Base-by-base conservation (phyloP, 2,329 filamentous ascomycete species). In the Lachnellula subtilissima region DNA sequence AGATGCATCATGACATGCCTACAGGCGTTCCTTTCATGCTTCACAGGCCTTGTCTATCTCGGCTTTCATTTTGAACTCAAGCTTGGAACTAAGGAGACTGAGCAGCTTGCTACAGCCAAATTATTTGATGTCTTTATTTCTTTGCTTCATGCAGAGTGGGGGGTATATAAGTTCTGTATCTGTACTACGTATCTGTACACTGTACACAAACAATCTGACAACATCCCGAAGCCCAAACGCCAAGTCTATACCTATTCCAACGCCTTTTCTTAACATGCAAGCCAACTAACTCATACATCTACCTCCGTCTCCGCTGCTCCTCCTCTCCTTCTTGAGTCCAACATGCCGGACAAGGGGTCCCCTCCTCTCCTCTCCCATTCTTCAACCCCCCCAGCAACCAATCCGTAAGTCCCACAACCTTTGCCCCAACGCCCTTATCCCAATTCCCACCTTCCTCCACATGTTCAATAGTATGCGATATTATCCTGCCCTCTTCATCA, bases 381-480 rank as follows among this genome's bases (percentile, higher is more conserved):
- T 79, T 81, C 63, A 92, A 87, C 50, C 88, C 88, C 2, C 92
- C 91, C 40, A 97, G 78, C 61, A 99, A 74, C 93, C 94, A 97
- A 70, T 99, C 94, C 15, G 94, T 97, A 62, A 97, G 76, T 14
- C 88, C 91, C 15, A 97, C 91, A 19, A 99, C 88, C 68, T 87
- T 89, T 22, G 89, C 87, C 25, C 89, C 84, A n/a, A 86, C 76
- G 15, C 84, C 91, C 60, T 83, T 84, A 66, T 97, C 92, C 84
- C 88, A 95, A 58, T 90, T 84, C 40, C 87, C 84, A 15, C 87
- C 86, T 66, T 94, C 87, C 66, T 97, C 88, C 1, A 89, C 88
- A 73, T 96, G 89, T 74, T 99, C 94, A 67, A 99, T 97, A 0
- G 90, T 96, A 72, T 97, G 94, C 64, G 84, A 91, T 48, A 88